Evolutionary conservation across 2,329 filamentous ascomycete species (phyloP), one percentile per base, ranked within the genome.

Genomic region (Stachybotrys echinatus): DNA sequence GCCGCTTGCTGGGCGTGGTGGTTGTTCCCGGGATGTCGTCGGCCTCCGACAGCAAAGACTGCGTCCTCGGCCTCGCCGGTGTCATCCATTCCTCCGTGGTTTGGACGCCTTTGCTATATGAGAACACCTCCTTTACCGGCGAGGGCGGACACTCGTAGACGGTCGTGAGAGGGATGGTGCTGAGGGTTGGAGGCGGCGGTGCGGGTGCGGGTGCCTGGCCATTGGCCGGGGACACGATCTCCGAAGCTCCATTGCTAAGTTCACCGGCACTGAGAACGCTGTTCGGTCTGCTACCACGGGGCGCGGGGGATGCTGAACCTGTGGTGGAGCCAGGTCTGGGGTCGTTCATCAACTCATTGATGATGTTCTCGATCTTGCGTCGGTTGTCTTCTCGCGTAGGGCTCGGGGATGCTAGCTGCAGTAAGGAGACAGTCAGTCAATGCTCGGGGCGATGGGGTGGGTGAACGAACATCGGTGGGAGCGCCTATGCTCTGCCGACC

Each of bases 81-180:
- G 76, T 74, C 18, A 77, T 74, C 83, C 88, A 88, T 54, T 86
- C 83, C 61, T 90, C 87, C 20, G 87, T 83, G 17, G 94, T 96
- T 69, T 99, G 95, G 20, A 97, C 91, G 50, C 85, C 92, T 73
- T 96, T 97, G 77, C 89, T 97, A 76, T 99, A 99, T 48, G 91
- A 95, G 63, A 95, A 91, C 52, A 95, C 77, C 68, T 99, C 94
- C 56, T 87, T 83, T 49, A 86, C 81, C 31, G 87, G 84, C 19
- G 84, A 86, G 1, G 88, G 87, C 2, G 87, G 83, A 55, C 84
- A 88, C 67, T 96, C 92, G 69, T 87, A 91, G 52, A 94, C 81
- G 31, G 89, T 91, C 18, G 85, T 83, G 48, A 90, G 76, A 7
- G 88, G 79, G 12, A 83, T 83, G 1, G 91, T 87, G 7, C 84